phyloP scores from a whole-genome alignment of 805 yeast genomes.

The Candida taoyuanica region DNA sequence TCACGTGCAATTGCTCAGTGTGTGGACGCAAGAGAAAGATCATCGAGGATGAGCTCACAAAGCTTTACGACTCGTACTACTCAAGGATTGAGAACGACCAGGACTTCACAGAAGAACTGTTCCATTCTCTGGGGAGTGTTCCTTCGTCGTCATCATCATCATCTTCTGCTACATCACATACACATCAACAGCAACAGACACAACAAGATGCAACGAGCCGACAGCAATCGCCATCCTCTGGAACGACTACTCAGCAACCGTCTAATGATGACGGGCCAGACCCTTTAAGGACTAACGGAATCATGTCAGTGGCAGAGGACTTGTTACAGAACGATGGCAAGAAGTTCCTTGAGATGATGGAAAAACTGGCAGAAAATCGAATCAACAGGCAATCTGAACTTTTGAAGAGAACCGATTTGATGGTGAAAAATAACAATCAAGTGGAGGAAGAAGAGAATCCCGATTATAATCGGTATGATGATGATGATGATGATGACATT shows the following conservation, averaged over 20 bases:
- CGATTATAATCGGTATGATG: slow-evolving; percentile 27
- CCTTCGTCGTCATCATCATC: slow-evolving; percentile 4
- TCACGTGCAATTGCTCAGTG: slow-evolving; percentile 62
- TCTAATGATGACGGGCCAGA: not conserved
- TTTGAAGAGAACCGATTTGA: slow-evolving; percentile 12
- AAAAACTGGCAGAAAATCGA: slow-evolving; percentile 57
- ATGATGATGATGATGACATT: slow-evolving; percentile 24
- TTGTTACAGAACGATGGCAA: slow-evolving; percentile 73
- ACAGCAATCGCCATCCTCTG: slow-evolving; percentile 1
- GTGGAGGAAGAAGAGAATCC: slow-evolving; percentile 28
- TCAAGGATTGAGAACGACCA: slow-evolving; percentile 29
- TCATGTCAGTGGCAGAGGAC: slow-evolving; percentile 71
- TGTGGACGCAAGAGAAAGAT: slow-evolving; percentile 74
- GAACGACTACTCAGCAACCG: slow-evolving; percentile 2
- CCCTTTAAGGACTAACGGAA: slow-evolving; percentile 33
- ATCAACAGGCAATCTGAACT: slow-evolving; percentile 27
- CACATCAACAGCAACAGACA: slow-evolving; percentile 1
- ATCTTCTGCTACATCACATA: slow-evolving; percentile 8
- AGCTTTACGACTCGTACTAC: slow-evolving; percentile 64
- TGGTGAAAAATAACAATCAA: slow-evolving; percentile 20
- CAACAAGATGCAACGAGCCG: slow-evolving; percentile 1
- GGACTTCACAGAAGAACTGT: slow-evolving; percentile 12
- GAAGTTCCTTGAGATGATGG: slow-evolving; percentile 75
- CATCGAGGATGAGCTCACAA: slow-evolving; percentile 72
- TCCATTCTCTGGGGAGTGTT: slow-evolving; percentile 10